These are phyloP conservation scores for Calamus simplicifolius DNA, from an alignment of 176 grass and related monocot species.

Conservation along the genomic window DNA sequence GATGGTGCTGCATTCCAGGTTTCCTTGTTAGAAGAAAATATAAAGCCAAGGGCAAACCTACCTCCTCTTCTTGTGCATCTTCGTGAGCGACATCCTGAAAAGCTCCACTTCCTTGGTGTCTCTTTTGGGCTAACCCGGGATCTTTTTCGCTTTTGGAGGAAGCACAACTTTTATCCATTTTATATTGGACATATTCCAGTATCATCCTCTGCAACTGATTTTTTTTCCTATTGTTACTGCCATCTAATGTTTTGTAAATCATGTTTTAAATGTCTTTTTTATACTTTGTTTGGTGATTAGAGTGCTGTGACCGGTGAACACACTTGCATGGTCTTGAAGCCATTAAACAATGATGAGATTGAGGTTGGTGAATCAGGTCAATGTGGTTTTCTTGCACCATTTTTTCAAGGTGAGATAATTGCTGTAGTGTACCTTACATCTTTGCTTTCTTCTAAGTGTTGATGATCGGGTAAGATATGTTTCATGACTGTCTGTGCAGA, in stretches of 20 bases:
- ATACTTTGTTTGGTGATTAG: conserved; percentile 33
- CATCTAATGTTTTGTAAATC: conserved; percentile 20
- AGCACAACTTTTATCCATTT: conserved; percentile 80
- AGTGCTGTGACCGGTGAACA: conserved; percentile 96
- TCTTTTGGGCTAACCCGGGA: conserved; percentile 89
- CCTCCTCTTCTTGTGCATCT: conserved; percentile 81
- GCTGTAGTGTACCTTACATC: background rate
- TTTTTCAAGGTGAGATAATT: conserved; percentile 58
- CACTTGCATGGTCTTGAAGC: conserved; percentile 87
- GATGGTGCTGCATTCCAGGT: conserved; percentile 34
- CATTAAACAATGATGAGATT: conserved; percentile 63
- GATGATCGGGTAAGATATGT: conserved; percentile 12
- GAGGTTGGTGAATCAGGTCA: conserved; percentile 39
- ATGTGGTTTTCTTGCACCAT: conserved; percentile 76
- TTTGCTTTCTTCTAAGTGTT: background rate
- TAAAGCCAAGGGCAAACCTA: conserved; percentile 72
- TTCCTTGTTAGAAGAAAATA: conserved; percentile 78
- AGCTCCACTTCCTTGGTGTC: conserved; percentile 84
- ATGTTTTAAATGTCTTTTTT: conserved; percentile 15
- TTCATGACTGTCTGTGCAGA: conserved; percentile 35
- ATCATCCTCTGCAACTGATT: conserved; percentile 13
- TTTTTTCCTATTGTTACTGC: conserved; percentile 3
- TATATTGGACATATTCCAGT: conserved; percentile 88
- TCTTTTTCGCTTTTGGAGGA: conserved; percentile 92
- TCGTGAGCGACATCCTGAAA: conserved; percentile 47